These are phyloP conservation scores for Beta lomatogona DNA, from an alignment of 179 eudicot species.

Conservation along the genomic window DNA sequence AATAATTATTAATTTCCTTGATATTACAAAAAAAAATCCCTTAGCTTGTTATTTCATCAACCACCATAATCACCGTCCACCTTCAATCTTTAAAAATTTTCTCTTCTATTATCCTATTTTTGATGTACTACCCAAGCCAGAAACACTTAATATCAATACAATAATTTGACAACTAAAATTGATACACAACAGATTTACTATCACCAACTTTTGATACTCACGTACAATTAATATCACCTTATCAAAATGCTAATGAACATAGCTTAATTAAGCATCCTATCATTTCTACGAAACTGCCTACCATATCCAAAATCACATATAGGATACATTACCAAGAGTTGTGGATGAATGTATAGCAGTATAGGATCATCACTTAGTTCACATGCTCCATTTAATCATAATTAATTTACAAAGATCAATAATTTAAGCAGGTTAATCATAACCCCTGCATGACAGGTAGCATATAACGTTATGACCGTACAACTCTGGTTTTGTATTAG, in stretches of 20 bases:
- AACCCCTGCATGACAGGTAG: constrained; percentile 12
- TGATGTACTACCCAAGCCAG: no score
- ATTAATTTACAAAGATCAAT: constrained; percentile 13
- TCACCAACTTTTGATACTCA: constrained; percentile 2
- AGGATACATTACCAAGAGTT: neutral
- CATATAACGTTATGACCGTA: constrained; percentile 8
- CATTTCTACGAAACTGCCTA: neutral
- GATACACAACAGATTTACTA: neutral
- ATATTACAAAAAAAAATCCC: no score
- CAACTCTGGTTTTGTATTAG: neutral
- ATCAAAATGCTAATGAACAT: neutral
- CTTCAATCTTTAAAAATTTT: no score
- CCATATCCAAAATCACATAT: constrained; percentile 20
- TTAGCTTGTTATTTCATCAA: no score
- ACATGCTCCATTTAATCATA: constrained; percentile 16
- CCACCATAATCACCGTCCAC: no score
- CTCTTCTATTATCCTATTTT: no score
- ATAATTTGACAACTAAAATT: neutral
- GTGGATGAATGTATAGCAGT: neutral
- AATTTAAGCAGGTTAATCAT: constrained; percentile 2
- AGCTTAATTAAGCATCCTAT: neutral
- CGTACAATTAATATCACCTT: no score
- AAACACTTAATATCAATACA: no score
- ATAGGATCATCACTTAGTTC: neutral
- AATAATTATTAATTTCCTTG: no score